Conservation (phyloP, 208 protist genomes). For the Porcisia hertigi region DNA sequence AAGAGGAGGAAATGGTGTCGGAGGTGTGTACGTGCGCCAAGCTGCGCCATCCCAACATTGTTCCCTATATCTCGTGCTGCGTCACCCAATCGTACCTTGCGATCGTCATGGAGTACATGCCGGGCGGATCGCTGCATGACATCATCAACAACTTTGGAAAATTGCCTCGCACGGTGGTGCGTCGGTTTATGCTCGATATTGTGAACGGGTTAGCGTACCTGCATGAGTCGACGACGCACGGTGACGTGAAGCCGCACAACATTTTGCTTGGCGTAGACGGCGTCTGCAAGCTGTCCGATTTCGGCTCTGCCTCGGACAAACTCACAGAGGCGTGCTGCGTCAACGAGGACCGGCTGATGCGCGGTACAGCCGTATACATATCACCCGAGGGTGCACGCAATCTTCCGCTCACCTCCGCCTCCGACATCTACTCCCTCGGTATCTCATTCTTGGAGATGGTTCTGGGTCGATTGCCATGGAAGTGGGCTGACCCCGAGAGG, state of each 20-base stretch:
- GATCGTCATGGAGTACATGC: slow-evolving; percentile 89
- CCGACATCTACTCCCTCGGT: slow-evolving; percentile 85
- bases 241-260: slow-evolving; percentile 90
- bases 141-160: slow-evolving; percentile 77
- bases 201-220: slow-evolving; percentile 77
- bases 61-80: slow-evolving; percentile 74
- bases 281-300: slow-evolving; percentile 87
- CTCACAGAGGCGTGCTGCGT: slow-evolving; percentile 30
- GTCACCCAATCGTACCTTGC: slow-evolving; percentile 61
- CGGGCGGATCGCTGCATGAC: slow-evolving; percentile 72
- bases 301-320: slow-evolving; percentile 73
- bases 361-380: slow-evolving; percentile 85
- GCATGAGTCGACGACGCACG: slow-evolving; percentile 76
- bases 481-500: slow-evolving; percentile 43
- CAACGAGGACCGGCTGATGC: slow-evolving; percentile 54
- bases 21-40: slow-evolving; percentile 67
- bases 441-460: slow-evolving; percentile 82
- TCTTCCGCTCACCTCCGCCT: slow-evolving; percentile 50
- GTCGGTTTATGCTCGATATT: slow-evolving; percentile 79
- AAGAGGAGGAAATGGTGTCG: slow-evolving; percentile 56
- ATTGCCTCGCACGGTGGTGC: slow-evolving; percentile 50
- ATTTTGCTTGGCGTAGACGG: slow-evolving; percentile 80
- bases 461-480: slow-evolving; percentile 71
- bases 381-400: slow-evolving; percentile 77
- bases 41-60: slow-evolving; percentile 78